These are phyloP conservation scores for Lachnellula cervina DNA, from an alignment of 2,329 filamentous ascomycete species.

Conservation along the genomic window DNA sequence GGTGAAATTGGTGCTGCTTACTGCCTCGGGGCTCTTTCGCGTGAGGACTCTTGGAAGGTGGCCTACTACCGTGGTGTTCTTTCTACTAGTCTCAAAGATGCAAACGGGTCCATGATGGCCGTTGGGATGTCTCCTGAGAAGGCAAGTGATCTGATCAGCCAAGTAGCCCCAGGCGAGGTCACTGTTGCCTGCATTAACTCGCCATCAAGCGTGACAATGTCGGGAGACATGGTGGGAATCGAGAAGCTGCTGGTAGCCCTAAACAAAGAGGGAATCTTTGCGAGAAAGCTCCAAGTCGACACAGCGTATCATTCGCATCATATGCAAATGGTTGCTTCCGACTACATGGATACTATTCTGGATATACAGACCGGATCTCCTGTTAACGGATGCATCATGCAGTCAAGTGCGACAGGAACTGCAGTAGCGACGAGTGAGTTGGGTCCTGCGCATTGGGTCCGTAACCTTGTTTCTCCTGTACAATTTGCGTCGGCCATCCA, in stretches of 20 bases:
- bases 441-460: slow-evolving; percentile 37
- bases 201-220: slow-evolving; percentile 31
- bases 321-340: slow-evolving; percentile 26
- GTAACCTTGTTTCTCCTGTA: slow-evolving; percentile 41
- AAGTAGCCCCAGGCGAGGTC: slow-evolving; percentile 3
- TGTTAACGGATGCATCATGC: background rate
- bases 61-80: slow-evolving; percentile 38
- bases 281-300: slow-evolving; percentile 34
- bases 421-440: background rate
- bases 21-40: slow-evolving; percentile 31
- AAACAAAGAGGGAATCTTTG: slow-evolving; percentile 30
- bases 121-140: slow-evolving; percentile 34
- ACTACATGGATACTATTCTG: background rate
- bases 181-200: slow-evolving; percentile 30
- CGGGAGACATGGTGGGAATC: slow-evolving; percentile 26
- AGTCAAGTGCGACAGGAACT: background rate
- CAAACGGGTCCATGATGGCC: slow-evolving; percentile 47
- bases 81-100: slow-evolving; percentile 24
- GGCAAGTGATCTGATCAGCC: background rate
- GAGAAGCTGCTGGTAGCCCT: slow-evolving; percentile 13
- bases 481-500: slow-evolving; percentile 27
- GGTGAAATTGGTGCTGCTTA: slow-evolving; percentile 45
- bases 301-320: slow-evolving; percentile 39
- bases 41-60: slow-evolving; percentile 33
- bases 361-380: background rate